A percentile compares a stretch with the other conserved stretches of the same genome.
Evolutionary conservation across 2,329 filamentous ascomycete genomes (phyloP).

Genomic region (Aureobasidium vineae): DNA sequence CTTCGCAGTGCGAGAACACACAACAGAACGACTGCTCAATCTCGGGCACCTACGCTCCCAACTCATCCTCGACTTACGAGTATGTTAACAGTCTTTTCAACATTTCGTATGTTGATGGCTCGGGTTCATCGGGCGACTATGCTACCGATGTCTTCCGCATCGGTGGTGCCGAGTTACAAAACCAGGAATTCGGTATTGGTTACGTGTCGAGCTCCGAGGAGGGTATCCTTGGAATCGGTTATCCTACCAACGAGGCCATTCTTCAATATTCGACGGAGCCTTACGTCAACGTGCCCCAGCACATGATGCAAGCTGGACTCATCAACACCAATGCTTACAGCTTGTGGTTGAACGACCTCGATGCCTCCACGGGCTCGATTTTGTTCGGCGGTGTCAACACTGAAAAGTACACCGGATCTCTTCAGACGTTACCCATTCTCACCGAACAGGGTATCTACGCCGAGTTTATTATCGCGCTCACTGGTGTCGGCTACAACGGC

Average conservation of each 20-base stretch:
- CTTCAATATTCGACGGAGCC: conserved; percentile 54
- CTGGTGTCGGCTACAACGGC: conserved; percentile 46
- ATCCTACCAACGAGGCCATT: conserved; percentile 73
- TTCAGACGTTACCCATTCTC: conserved; percentile 62
- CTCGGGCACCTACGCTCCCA: conserved; percentile 67
- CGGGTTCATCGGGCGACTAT: conserved; percentile 74
- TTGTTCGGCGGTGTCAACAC: conserved; percentile 81
- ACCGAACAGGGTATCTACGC: conserved; percentile 51
- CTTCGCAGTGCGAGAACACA: conserved; percentile 55
- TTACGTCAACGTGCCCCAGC: conserved; percentile 63
- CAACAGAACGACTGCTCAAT: conserved; percentile 53
- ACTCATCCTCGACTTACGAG: conserved; percentile 71
- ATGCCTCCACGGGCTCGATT: conserved; percentile 66
- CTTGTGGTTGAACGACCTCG: conserved; percentile 60
- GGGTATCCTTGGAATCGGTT: conserved; percentile 84
- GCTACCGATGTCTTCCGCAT: conserved; percentile 69
- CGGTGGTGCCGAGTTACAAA: conserved; percentile 53
- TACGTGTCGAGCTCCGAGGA: conserved; percentile 60
- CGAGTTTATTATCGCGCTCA: conserved; percentile 54
- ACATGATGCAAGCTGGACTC: conserved; percentile 60
- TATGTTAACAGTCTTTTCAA: conserved; percentile 77
- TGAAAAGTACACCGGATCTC: conserved; percentile 65
- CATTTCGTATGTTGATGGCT: conserved; percentile 83
- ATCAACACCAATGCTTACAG: conserved; percentile 67
- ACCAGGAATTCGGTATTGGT: conserved; percentile 71